phyloP scores from a whole-genome alignment of 75 land plant genomes.

The Cryptomeria japonica region DNA sequence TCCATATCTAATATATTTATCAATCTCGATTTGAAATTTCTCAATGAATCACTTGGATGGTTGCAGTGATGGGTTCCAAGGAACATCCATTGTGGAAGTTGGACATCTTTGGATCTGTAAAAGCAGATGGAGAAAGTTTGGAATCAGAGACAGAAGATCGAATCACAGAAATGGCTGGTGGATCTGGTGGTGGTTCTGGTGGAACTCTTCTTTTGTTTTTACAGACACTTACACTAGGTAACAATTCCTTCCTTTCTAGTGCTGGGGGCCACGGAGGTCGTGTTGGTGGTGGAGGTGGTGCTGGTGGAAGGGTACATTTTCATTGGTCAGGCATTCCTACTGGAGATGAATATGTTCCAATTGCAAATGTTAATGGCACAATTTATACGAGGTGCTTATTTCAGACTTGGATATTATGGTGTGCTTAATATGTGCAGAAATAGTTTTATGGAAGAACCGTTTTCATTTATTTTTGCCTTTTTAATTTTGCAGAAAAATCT shows the following conservation, averaged over 20 bases:
- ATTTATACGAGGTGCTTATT: conserved; percentile 49
- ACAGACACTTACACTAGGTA: conserved; percentile 51
- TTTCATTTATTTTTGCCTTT: neutral
- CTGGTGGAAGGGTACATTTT: conserved; percentile 90
- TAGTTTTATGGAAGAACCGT: neutral
- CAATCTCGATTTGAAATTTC: neutral
- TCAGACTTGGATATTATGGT: neutral
- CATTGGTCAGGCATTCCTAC: conserved; percentile 81
- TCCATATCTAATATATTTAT: neutral
- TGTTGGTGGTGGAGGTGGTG: conserved; percentile 92
- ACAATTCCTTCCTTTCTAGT: conserved; percentile 60
- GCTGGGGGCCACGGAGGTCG: conserved; percentile 83
- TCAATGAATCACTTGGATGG: neutral
- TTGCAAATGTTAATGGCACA: conserved; percentile 72
- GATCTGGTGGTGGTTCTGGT: conserved; percentile 93
- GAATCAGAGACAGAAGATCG: conserved; percentile 7
- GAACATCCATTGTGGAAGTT: conserved; percentile 79
- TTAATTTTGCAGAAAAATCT: neutral
- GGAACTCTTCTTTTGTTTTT: conserved; percentile 88
- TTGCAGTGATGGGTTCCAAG: conserved; percentile 83
- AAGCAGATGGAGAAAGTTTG: conserved; percentile 75
- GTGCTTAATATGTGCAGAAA: neutral
- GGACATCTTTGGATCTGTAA: conserved; percentile 71
- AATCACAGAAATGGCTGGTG: conserved; percentile 39
- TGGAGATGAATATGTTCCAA: conserved; percentile 82